Conservation (phyloP, 805 yeast species). For the Wickerhamiella shivajii region DNA sequence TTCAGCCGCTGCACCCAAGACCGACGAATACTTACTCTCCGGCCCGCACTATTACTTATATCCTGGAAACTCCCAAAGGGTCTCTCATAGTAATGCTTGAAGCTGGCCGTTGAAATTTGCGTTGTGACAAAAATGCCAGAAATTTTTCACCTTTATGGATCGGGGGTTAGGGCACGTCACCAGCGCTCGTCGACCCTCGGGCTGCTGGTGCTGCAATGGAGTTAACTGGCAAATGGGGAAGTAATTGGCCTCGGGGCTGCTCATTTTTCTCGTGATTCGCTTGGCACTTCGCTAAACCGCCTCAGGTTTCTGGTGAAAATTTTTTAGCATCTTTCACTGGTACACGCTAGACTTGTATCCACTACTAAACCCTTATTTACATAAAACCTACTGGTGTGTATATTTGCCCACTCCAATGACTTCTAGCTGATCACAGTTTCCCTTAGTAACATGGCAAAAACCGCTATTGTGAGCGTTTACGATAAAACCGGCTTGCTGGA, state of each 20-base stretch:
- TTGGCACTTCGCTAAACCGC: too few relatives aligned
- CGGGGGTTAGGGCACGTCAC: slow-evolving; percentile 3
- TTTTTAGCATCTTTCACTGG: too few relatives aligned
- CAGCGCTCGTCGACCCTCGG: background rate
- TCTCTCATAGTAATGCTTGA: slow-evolving; percentile 28
- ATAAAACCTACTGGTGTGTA: too few relatives aligned
- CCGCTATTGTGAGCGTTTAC: slow-evolving; percentile 93
- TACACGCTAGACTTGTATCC: too few relatives aligned
- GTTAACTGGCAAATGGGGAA: too few relatives aligned
- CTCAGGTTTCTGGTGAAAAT: too few relatives aligned
- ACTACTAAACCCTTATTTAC: too few relatives aligned
- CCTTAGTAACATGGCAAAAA: slow-evolving; percentile 31
- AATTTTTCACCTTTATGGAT: slow-evolving; percentile 23
- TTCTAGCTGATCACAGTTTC: too few relatives aligned
- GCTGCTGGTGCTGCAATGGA: background rate
- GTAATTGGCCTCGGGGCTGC: too few relatives aligned
- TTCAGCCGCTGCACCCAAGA: slow-evolving; percentile 60
- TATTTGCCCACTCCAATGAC: too few relatives aligned
- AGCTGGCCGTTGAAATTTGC: slow-evolving; percentile 22
- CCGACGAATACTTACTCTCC: slow-evolving; percentile 35
- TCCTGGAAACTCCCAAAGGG: slow-evolving; percentile 27
- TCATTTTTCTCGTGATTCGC: too few relatives aligned
- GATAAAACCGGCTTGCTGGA: slow-evolving; percentile 95
- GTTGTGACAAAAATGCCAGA: slow-evolving; percentile 17
- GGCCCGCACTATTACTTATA: slow-evolving; percentile 28